Conservation (phyloP, 805 yeast species). For the Kuraishia floccosa region DNA sequence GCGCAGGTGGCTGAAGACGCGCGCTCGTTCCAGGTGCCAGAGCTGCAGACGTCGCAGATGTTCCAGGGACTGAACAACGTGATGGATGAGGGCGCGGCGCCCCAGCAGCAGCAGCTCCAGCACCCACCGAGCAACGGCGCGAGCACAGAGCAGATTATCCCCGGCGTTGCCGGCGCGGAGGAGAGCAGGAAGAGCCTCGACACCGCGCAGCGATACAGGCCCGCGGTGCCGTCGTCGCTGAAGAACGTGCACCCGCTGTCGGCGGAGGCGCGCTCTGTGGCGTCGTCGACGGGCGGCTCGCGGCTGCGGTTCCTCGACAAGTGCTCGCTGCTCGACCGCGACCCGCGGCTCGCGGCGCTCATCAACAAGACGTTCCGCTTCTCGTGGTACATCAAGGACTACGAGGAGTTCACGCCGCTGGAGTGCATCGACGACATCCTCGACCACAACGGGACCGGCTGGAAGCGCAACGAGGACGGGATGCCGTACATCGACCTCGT, state of each 20-base stretch:
- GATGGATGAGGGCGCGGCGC: slow-evolving; percentile 5
- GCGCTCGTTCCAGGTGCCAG: slow-evolving; percentile 9
- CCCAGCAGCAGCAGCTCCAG: background rate
- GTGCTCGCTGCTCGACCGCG: background rate
- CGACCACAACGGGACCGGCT: slow-evolving; percentile 53
- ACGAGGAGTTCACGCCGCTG: slow-evolving; percentile 46
- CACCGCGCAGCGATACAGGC: background rate
- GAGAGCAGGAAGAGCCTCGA: background rate
- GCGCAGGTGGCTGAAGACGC: background rate
- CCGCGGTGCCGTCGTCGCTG: background rate
- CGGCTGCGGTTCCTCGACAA: slow-evolving; percentile 13
- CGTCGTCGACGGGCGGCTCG: slow-evolving; percentile 19
- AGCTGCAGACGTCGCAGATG: slow-evolving; percentile 8
- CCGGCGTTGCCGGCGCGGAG: background rate
- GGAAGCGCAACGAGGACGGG: slow-evolving; percentile 41
- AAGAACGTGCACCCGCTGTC: background rate
- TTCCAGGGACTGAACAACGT: slow-evolving; percentile 14
- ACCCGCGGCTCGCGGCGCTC: slow-evolving; percentile 9
- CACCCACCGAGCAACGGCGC: background rate
- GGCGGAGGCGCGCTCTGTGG: background rate
- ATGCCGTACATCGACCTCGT: slow-evolving; percentile 23
- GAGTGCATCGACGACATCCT: slow-evolving; percentile 70
- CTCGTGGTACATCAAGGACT: slow-evolving; percentile 17
- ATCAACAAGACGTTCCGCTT: slow-evolving; percentile 18
- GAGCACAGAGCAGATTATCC: background rate